Conservation (phyloP, 305 asterid species). For the Solanum hybrid region DNA sequence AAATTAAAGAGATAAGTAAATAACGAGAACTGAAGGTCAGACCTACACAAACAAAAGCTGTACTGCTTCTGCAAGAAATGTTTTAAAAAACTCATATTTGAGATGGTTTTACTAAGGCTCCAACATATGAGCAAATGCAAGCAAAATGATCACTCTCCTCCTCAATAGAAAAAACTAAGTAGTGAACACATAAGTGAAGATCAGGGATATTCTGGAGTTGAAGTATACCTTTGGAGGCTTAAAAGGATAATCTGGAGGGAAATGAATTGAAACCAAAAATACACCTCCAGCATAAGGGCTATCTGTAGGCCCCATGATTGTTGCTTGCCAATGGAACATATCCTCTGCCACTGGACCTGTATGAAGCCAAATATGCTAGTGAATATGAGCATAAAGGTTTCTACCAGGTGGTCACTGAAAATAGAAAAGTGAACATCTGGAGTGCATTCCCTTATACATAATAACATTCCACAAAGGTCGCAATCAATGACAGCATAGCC, state of each 20-base stretch:
- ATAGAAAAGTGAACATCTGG: background rate
- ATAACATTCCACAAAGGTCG: background rate
- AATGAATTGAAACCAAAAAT: conserved; percentile 71
- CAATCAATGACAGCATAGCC: background rate
- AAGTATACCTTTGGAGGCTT: conserved; percentile 77
- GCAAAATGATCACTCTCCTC: background rate
- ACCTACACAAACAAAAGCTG: background rate
- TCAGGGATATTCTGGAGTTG: background rate
- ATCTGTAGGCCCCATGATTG: conserved; percentile 86
- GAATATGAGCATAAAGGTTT: background rate
- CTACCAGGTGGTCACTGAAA: background rate
- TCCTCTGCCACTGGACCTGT: conserved; percentile 80
- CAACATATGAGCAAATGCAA: background rate
- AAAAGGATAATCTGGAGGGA: conserved; percentile 80
- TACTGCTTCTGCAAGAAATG: background rate
- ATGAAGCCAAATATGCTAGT: conserved; percentile 1
- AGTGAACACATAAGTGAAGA: background rate
- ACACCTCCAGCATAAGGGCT: conserved; percentile 85
- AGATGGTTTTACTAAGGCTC: background rate
- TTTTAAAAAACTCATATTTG: background rate
- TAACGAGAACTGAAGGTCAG: background rate
- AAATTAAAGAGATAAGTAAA: background rate
- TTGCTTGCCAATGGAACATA: conserved; percentile 52
- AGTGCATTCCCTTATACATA: background rate
- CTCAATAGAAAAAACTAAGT: background rate